Percentiles rank a stretch among this genome's conserved stretches.
Conservation (phyloP, 2,329 filamentous ascomycete species). For the Parafenestella ontariensis region DNA sequence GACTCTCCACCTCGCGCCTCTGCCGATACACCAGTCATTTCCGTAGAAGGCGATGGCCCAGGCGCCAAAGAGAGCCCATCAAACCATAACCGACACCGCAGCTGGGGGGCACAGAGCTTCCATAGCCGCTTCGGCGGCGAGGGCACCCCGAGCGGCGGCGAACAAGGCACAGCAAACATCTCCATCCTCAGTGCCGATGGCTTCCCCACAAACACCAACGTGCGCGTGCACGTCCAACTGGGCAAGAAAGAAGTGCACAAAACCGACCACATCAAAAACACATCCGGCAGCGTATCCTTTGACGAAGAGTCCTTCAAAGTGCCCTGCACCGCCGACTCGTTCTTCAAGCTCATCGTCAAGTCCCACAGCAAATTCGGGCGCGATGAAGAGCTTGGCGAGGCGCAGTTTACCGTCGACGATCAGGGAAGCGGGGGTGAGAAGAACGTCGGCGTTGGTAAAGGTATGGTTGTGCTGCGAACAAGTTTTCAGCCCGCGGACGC, state of each 20-base stretch:
- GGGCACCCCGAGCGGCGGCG: slow-evolving; percentile 57
- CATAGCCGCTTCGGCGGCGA: slow-evolving; percentile 41
- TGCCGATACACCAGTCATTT: slow-evolving; percentile 41
- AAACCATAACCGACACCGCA: slow-evolving; percentile 45
- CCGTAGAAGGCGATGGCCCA: slow-evolving; percentile 34
- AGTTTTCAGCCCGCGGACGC: slow-evolving; percentile 66
- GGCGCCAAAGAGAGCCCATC: slow-evolving; percentile 15
- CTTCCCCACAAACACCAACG: slow-evolving; percentile 76
- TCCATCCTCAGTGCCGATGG: slow-evolving; percentile 79
- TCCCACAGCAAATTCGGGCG: slow-evolving; percentile 84
- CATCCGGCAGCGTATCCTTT: slow-evolving; percentile 64
- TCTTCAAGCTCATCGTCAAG: slow-evolving; percentile 86
- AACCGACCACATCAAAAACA: slow-evolving; percentile 85
- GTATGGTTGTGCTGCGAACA: slow-evolving; percentile 75
- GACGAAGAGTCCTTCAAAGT: slow-evolving; percentile 76
- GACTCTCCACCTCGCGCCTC: slow-evolving; percentile 51
- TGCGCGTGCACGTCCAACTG: slow-evolving; percentile 78
- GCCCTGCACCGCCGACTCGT: slow-evolving; percentile 78
- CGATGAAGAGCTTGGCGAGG: slow-evolving; percentile 84
- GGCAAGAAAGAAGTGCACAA: slow-evolving; percentile 81
- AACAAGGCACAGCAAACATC: slow-evolving; percentile 79
- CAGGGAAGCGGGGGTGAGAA: slow-evolving; percentile 72
- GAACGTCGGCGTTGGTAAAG: slow-evolving; percentile 74
- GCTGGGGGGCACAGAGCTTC: slow-evolving; percentile 52
- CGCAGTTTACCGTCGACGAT: slow-evolving; percentile 91